Evolutionary conservation across 192 early-diverging fungal genomes (phyloP).

Genomic region (Phycomyces blakesleeanus): DNA sequence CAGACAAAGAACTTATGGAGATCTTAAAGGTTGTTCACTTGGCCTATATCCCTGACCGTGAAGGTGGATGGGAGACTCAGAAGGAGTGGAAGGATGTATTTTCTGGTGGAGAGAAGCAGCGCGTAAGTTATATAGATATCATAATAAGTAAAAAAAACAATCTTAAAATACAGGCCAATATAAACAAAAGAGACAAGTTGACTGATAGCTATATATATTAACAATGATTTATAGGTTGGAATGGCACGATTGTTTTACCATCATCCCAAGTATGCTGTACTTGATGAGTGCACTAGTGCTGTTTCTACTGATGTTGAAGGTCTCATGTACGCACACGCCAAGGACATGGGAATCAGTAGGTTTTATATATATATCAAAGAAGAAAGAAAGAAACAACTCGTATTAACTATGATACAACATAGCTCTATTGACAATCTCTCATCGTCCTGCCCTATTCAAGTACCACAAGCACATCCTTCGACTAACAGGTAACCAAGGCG

Average conservation of each 20-base stretch:
- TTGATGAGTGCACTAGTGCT: conserved; percentile 89
- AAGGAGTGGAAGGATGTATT: conserved; percentile 93
- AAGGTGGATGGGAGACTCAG: conserved; percentile 87
- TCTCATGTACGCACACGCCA: conserved; percentile 83
- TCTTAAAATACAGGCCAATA: no score
- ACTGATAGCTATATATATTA: background rate
- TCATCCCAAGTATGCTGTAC: conserved; percentile 88
- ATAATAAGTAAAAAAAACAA: background rate
- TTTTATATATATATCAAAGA: conserved; percentile 1
- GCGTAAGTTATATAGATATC: conserved; percentile 39
- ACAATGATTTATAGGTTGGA: conserved; percentile 56
- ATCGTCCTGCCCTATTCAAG: conserved; percentile 91
- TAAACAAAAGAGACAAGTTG: no score
- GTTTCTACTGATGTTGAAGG: conserved; percentile 92
- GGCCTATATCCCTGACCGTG: conserved; percentile 70
- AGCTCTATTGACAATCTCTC: conserved; percentile 89
- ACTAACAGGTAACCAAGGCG: conserved; percentile 90
- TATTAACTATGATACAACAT: background rate
- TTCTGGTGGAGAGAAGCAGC: conserved; percentile 94
- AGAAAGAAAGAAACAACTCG: background rate
- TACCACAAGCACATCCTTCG: conserved; percentile 93
- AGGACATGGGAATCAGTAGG: conserved; percentile 75
- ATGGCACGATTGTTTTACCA: conserved; percentile 98
- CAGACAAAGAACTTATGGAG: conserved; percentile 75
- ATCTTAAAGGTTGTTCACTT: conserved; percentile 87